phyloP scores from a whole-genome alignment of 2,329 filamentous ascomycete genomes.

The Chrysoporthe deuterocubensis region DNA sequence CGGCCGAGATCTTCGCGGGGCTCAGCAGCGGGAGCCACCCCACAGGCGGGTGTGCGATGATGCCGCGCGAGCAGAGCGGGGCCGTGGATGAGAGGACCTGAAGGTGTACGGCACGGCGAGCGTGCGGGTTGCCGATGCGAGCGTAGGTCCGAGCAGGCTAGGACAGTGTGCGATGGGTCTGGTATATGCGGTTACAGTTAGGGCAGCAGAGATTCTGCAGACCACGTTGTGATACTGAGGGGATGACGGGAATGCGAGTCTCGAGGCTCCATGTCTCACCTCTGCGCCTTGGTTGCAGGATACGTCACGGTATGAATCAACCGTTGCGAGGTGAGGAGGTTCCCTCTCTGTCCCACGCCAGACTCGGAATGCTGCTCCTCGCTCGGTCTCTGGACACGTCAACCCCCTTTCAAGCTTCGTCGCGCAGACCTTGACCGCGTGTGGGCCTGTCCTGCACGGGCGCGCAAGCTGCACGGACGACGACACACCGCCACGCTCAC shows the following conservation, averaged over 20 bases:
- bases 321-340: too few species aligned
- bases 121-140: constrained; percentile 22
- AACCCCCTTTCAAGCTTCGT: too few species aligned
- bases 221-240: neutral
- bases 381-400: too few species aligned
- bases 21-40: constrained; percentile 11
- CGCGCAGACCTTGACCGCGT: too few species aligned
- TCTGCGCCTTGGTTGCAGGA: too few species aligned
- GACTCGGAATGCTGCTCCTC: too few species aligned
- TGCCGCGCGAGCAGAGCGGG: constrained; percentile 20
- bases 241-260: neutral
- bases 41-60: constrained; percentile 19
- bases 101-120: constrained; percentile 24
- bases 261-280: too few species aligned
- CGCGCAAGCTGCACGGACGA: too few species aligned
- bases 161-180: constrained; percentile 7
- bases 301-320: too few species aligned
- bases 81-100: constrained; percentile 21
- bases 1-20: neutral
- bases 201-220: constrained; percentile 2
- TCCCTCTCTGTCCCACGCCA: too few species aligned
- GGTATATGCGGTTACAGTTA: constrained; percentile 5
- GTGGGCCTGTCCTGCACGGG: too few species aligned
- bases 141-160: constrained; percentile 5
- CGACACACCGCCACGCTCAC: too few species aligned